Percentiles rank a stretch among this genome's conserved stretches.
These are phyloP conservation scores for Phytophthora cajani DNA, from an alignment of 352 stramenopile species.

Conservation along the genomic window DNA sequence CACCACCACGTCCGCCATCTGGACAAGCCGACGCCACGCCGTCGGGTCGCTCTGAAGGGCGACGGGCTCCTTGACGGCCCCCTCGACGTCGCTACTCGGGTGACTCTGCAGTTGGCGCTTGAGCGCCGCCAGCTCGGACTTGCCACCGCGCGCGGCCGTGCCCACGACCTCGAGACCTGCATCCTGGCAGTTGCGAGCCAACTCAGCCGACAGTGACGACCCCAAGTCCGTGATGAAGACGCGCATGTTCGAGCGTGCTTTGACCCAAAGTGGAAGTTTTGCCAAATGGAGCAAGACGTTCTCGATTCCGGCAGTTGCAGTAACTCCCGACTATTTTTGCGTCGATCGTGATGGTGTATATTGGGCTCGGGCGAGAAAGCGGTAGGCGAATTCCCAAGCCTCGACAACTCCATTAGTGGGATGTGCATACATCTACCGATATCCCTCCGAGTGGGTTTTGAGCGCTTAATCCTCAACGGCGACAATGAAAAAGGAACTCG, in stretches of 20 bases:
- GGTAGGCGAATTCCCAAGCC: not conserved
- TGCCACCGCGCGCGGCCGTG: conserved; percentile 44
- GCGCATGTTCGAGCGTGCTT: conserved; percentile 45
- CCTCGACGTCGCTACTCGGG: conserved; percentile 54
- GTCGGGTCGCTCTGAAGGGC: conserved; percentile 52
- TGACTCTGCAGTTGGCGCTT: conserved; percentile 71
- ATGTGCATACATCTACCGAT: conserved; percentile 24
- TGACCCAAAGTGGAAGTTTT: conserved; percentile 2
- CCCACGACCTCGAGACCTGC: conserved; percentile 75
- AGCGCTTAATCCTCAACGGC: conserved; percentile 14
- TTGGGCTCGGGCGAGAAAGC: not conserved
- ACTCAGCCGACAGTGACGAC: conserved; percentile 61
- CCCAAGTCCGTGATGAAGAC: conserved; percentile 80
- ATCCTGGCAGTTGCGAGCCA: conserved; percentile 64
- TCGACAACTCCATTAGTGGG: conserved; percentile 5
- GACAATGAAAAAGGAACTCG: conserved; percentile 33
- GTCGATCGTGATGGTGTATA: conserved; percentile 1
- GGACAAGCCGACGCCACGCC: conserved; percentile 60
- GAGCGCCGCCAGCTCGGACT: conserved; percentile 45
- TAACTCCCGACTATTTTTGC: conserved; percentile 24
- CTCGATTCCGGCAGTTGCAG: conserved; percentile 25
- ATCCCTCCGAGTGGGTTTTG: conserved; percentile 6
- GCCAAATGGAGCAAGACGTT: not conserved
- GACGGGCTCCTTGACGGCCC: conserved; percentile 61
- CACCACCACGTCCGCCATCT: conserved; percentile 61